Evolutionary conservation across 768 basidiomycete genomes (phyloP).

Genomic region (Lactarius hengduanensis): DNA sequence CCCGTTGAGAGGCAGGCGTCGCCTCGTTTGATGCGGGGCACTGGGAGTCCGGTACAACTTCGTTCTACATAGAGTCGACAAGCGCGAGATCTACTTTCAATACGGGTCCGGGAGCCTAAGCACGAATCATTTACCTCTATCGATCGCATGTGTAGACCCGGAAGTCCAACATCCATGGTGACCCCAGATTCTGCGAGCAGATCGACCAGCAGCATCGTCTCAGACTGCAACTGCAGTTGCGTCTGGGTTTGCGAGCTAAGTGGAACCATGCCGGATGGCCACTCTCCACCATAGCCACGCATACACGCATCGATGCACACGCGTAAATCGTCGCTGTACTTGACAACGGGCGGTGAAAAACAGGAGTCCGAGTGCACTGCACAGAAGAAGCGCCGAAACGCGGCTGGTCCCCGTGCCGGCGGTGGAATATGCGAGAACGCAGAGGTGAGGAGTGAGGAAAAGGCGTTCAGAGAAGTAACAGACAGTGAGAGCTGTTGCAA

Average conservation of each 20-base stretch:
- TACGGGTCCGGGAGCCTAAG: not conserved
- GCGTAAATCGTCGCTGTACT: conserved; percentile 19
- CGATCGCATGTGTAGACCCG: not conserved
- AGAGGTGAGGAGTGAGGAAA: conserved; percentile 15
- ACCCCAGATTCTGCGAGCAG: not conserved
- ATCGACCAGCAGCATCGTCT: not conserved
- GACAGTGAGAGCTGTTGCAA: conserved; percentile 10
- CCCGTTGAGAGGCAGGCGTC: not conserved
- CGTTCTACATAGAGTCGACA: conserved; percentile 8
- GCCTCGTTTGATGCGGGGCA: not conserved
- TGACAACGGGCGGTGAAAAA: not conserved
- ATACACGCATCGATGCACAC: conserved; percentile 21
- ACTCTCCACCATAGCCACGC: conserved; percentile 11
- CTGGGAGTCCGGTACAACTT: conserved; percentile 22
- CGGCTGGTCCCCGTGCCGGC: conserved; percentile 17
- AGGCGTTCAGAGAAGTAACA: conserved; percentile 10
- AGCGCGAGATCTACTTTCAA: not conserved
- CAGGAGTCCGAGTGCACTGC: not conserved
- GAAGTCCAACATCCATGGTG: not conserved
- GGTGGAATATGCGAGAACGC: conserved; percentile 21
- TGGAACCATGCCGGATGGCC: conserved; percentile 11
- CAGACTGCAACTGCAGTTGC: not conserved
- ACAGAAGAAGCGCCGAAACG: conserved; percentile 16
- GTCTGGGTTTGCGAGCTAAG: conserved; percentile 16
- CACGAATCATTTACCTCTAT: conserved; percentile 15